phyloP scores from a whole-genome alignment of 495 filamentous ascomycete species.

The Penicillium lagena region DNA sequence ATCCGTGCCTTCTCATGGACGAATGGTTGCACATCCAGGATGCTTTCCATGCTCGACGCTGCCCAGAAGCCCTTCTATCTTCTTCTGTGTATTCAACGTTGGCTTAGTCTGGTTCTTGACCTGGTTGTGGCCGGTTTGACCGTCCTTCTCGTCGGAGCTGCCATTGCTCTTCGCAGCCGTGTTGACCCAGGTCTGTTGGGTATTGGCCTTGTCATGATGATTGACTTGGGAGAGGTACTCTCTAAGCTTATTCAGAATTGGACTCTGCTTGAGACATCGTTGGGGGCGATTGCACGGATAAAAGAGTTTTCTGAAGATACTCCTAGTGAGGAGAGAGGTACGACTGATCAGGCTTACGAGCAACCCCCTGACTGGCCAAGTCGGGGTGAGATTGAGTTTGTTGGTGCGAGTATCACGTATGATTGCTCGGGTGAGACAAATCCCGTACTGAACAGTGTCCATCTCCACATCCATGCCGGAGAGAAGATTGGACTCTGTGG shows the following conservation, averaged over 20 bases:
- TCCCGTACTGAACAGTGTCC: slow-evolving; percentile 34
- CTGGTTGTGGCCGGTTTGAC: slow-evolving; percentile 17
- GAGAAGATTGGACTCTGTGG: slow-evolving; percentile 46
- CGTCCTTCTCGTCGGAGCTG: slow-evolving; percentile 14
- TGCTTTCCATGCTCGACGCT: slow-evolving; percentile 19
- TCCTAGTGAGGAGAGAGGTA: slow-evolving; percentile 9
- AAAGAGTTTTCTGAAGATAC: slow-evolving; percentile 29
- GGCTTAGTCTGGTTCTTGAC: slow-evolving; percentile 23
- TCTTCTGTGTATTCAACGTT: slow-evolving; percentile 34
- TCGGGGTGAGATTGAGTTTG: slow-evolving; percentile 69
- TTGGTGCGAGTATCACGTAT: slow-evolving; percentile 58
- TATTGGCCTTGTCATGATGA: slow-evolving; percentile 21
- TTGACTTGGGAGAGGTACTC: slow-evolving; percentile 13
- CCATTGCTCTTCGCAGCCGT: slow-evolving; percentile 10
- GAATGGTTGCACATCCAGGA: not conserved
- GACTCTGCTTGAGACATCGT: slow-evolving; percentile 21
- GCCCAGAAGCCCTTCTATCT: slow-evolving; percentile 37
- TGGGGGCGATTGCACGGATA: slow-evolving; percentile 20
- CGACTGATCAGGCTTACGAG: slow-evolving; percentile 2
- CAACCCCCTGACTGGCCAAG: slow-evolving; percentile 55
- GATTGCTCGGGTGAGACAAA: slow-evolving; percentile 54
- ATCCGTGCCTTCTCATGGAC: slow-evolving; percentile 37
- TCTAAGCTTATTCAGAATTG: slow-evolving; percentile 17
- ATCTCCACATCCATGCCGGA: slow-evolving; percentile 37
- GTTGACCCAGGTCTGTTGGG: slow-evolving; percentile 19